A percentile compares a stretch with the other conserved stretches of the same genome.
These are phyloP conservation scores for Kluyveromyces wickerhamii DNA, from an alignment of 805 yeast genomes.

Conservation along the genomic window DNA sequence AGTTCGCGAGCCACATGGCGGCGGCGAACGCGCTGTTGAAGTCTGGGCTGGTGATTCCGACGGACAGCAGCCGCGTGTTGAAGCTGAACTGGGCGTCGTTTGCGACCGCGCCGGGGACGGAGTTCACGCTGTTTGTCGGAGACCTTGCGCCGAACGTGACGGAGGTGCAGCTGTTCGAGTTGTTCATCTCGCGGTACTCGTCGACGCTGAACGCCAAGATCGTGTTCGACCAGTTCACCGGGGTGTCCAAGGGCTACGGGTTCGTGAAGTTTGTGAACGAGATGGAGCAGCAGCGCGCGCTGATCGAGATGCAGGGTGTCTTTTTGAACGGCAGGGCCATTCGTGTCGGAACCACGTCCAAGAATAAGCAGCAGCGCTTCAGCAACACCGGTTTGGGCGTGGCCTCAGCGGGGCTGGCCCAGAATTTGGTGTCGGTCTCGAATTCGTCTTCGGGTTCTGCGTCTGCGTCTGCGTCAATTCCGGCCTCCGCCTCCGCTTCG, in stretches of 20 bases:
- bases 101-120: slow-evolving; percentile 25
- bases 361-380: slow-evolving; percentile 29
- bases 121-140: slow-evolving; percentile 75
- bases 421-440: slow-evolving; percentile 7
- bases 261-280: slow-evolving; percentile 70
- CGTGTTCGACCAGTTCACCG: slow-evolving; percentile 65
- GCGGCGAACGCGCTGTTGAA: slow-evolving; percentile 59
- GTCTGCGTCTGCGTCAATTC: background rate
- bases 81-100: slow-evolving; percentile 74
- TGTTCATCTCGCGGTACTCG: slow-evolving; percentile 61
- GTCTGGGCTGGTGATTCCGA: slow-evolving; percentile 66
- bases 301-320: slow-evolving; percentile 75
- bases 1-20: slow-evolving; percentile 51
- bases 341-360: slow-evolving; percentile 63
- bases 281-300: slow-evolving; percentile 62
- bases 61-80: slow-evolving; percentile 42
- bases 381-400: slow-evolving; percentile 8
- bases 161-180: slow-evolving; percentile 55
- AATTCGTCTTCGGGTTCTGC: slow-evolving; percentile 1
- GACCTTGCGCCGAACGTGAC: slow-evolving; percentile 69
- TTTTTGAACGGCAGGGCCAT: slow-evolving; percentile 67
- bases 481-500: background rate
- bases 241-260: slow-evolving; percentile 77
- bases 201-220: slow-evolving; percentile 71
- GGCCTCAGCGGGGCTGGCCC: slow-evolving; percentile 15